Evolutionary conservation across 805 yeast species (phyloP), one percentile per base, ranked within the genome.

Genomic region (Isabelozyma pseudorhagii): DNA sequence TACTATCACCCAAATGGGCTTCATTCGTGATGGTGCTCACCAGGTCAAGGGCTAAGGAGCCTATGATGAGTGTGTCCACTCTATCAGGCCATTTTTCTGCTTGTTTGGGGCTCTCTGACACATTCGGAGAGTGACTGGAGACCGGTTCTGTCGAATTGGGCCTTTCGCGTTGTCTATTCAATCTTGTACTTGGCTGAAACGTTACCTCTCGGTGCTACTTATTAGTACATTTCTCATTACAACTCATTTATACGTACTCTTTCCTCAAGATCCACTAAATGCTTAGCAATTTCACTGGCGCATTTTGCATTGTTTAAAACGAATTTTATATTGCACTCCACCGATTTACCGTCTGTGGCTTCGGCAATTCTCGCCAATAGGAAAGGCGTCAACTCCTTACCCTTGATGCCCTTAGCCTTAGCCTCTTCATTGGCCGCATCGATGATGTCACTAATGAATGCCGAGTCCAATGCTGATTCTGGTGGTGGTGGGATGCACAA

Each of bases 401-500:
- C 97, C 9, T 58, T 52, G 15, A 91, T 74, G 0, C 83, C 83
- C 31, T 61, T 53, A 5, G 51, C 46, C 5, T 69, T 69, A 1
- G 96, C 96, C 48, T 80, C 83, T 2, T 48, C 50, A 43, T 78
- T 75, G 0, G 96, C 90, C 7, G 71, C 68, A 4, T 74, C 76
- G 47, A 90, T 88, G 15, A 87, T 77, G 1, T 51, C 60, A 50
- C 74, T 73, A 25, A 90, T 86, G 45, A 77, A 69, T 0, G 59
- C 69, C 3, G 80, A 71, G 29, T 79, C 77, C 49, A 90, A 65
- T 0, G 96, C 89, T 38, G 76, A 64, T 4, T 79, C 78, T 8
- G 59, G 63, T 0, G 96, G 96, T 0, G 96, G 92, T 0, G 97
- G 97, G 9, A 88, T 77, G 62, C 97, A 90, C 56, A 90, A 82